Conservation (phyloP, 495 filamentous ascomycete species). For the Penicillium paxilli region DNA sequence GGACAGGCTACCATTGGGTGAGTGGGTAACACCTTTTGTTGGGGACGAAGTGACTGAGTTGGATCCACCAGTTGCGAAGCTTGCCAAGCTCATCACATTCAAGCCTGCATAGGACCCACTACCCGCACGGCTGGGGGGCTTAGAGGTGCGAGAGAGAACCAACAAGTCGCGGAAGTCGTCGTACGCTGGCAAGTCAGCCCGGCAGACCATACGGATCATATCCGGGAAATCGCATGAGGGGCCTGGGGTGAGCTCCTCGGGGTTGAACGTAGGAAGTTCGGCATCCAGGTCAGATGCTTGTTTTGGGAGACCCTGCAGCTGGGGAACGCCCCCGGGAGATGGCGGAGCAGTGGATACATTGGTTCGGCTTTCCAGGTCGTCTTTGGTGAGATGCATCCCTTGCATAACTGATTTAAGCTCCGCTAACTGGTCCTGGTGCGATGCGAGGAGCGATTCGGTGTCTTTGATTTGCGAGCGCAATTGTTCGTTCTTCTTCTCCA, state of each 20-base stretch:
- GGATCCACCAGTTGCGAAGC: slow-evolving; percentile 46
- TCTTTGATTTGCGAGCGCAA: slow-evolving; percentile 76
- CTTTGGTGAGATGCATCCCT: slow-evolving; percentile 72
- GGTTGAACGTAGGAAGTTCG: slow-evolving; percentile 13
- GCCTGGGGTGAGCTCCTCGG: slow-evolving; percentile 66
- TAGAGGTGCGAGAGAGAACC: slow-evolving; percentile 60
- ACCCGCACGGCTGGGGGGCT: slow-evolving; percentile 60
- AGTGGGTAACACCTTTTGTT: slow-evolving; percentile 39
- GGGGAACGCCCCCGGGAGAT: slow-evolving; percentile 56
- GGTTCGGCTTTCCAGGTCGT: slow-evolving; percentile 61
- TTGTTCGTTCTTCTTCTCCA: slow-evolving; percentile 78
- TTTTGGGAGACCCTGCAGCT: slow-evolving; percentile 15
- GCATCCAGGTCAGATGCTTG: slow-evolving; percentile 23
- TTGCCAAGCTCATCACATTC: slow-evolving; percentile 60
- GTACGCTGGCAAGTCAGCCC: slow-evolving; percentile 77
- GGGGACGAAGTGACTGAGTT: slow-evolving; percentile 44
- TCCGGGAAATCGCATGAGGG: slow-evolving; percentile 85
- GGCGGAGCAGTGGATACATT: slow-evolving; percentile 62
- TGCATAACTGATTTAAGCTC: slow-evolving; percentile 93
- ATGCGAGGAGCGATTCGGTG: slow-evolving; percentile 80
- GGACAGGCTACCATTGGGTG: slow-evolving; percentile 40
- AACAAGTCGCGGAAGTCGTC: slow-evolving; percentile 83
- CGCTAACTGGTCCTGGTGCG: slow-evolving; percentile 88
- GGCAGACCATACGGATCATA: slow-evolving; percentile 76
- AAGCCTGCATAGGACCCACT: slow-evolving; percentile 69